Base-by-base conservation (phyloP, 345 rosid genomes). In the Populus deltoides region DNA sequence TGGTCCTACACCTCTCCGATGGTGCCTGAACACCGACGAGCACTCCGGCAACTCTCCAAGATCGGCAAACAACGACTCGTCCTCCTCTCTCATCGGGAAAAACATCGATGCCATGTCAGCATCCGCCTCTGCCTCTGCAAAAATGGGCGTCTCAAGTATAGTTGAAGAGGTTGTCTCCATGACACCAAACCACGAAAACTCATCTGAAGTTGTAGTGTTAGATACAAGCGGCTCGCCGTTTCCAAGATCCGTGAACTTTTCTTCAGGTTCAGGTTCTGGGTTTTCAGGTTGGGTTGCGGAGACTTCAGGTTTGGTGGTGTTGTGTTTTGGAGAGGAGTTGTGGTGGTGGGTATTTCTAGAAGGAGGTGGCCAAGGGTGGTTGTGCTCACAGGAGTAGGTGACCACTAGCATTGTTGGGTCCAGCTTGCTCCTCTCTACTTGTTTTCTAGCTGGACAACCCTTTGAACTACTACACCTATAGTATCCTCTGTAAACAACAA, bases 21-120 rank as follows among this genome's bases (percentile, higher is more conserved):
- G 96, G 67, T 72, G 39, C 78, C 93, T 80, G 73, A 96, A 90
- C 70, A 94, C 98, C 78, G 88, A 66, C 61, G 97, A 88, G 65
- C 91, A 97, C 90, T 97, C 99, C 82, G 99, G 99, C 83, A 97
- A 83, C 91, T 96, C 99, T 5, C 88, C 99, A 15, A 97, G 98
- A 85, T 94, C 99, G 65, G 98, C 98, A 82, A 92, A 94, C 81
- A 97, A 75, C 41, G 92, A 92, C 87, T 97, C 99, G 74, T 97
- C 99, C 82, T 94, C 86, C 68, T 76, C 83, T 53, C 79, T 70
- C 82, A 80, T 76, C 8, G 83, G 83, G 2, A 66, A 78, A 77
- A 85, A 87, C 89, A 92, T 73, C 12, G 87, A 87, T 78, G 75
- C 31, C 22, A 86, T 36, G 80, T 92, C 90, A 0, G 78, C 39